Evolutionary conservation across 768 basidiomycete genomes (phyloP).

Genomic region (Tricholoma matsutake): DNA sequence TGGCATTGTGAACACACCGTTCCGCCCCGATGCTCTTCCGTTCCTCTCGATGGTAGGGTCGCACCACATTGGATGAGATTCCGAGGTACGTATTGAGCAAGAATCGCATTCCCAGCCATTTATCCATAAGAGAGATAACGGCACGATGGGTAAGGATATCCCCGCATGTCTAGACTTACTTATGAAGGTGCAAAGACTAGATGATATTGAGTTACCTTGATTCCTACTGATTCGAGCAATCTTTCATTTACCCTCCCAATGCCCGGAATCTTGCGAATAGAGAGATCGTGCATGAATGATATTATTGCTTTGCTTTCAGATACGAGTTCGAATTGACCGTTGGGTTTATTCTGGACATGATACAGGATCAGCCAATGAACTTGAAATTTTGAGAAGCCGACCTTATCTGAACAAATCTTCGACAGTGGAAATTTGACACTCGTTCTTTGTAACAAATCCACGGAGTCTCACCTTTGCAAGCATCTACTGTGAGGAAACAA

Average conservation of each 20-base stretch:
- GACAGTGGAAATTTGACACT: neutral
- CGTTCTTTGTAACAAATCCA: neutral
- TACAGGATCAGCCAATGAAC: constrained; percentile 1
- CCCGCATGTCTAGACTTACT: constrained; percentile 67
- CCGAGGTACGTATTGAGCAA: constrained; percentile 83
- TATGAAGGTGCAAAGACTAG: neutral
- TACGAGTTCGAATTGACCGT: constrained; percentile 81
- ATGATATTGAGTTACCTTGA: constrained; percentile 49
- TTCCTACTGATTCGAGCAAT: constrained; percentile 79
- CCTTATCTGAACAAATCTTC: constrained; percentile 92
- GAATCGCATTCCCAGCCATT: constrained; percentile 75
- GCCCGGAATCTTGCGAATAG: constrained; percentile 86
- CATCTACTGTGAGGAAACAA: constrained; percentile 50
- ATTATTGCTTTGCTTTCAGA: constrained; percentile 63
- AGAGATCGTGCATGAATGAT: constrained; percentile 74
- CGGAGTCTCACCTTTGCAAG: constrained; percentile 72
- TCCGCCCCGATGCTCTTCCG: constrained; percentile 93
- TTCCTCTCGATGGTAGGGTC: constrained; percentile 73
- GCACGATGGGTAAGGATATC: constrained; percentile 81
- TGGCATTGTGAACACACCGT: constrained; percentile 41
- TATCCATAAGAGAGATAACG: constrained; percentile 78
- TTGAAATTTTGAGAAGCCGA: constrained; percentile 20
- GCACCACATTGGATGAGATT: constrained; percentile 79
- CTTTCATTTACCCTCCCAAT: constrained; percentile 91
- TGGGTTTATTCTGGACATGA: constrained; percentile 77